phyloP scores from a whole-genome alignment of 257 asterid genomes.

The Nicotiana paniculata region DNA sequence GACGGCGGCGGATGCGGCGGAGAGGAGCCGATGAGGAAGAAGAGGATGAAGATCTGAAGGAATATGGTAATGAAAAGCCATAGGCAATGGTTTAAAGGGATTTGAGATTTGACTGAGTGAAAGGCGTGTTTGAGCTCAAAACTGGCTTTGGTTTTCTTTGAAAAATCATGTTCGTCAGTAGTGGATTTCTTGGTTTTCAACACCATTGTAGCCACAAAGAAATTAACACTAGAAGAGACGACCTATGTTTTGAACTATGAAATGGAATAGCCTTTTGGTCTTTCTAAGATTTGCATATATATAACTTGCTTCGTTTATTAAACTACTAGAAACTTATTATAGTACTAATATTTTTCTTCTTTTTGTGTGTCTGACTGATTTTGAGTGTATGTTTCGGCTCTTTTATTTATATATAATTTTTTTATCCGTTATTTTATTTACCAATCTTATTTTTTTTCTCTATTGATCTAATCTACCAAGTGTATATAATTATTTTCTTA shows the following conservation, averaged over 20 bases:
- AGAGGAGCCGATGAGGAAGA: conserved; percentile 20
- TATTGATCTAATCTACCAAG: no score
- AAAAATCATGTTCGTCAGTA: neutral
- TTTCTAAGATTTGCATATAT: neutral
- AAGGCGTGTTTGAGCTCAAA: conserved; percentile 4
- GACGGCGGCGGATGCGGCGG: conserved; percentile 13
- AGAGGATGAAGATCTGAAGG: conserved; percentile 12
- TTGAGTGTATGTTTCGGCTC: neutral
- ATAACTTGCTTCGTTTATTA: neutral
- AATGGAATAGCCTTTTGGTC: neutral
- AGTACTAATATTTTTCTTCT: neutral
- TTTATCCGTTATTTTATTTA: no score
- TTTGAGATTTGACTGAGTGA: conserved; percentile 12
- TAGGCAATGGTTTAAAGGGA: conserved; percentile 9
- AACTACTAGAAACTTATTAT: neutral
- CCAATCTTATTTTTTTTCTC: no score
- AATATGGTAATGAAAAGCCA: conserved; percentile 10
- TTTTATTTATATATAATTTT: no score
- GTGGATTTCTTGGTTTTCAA: neutral
- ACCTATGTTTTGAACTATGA: neutral
- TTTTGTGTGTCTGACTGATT: neutral
- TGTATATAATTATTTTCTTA: no score
- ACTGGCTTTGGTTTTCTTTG: neutral
- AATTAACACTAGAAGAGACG: neutral
- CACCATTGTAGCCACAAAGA: neutral